phyloP scores from a whole-genome alignment of 2,329 filamentous ascomycete genomes.

The Aureobasidium sp. region DNA sequence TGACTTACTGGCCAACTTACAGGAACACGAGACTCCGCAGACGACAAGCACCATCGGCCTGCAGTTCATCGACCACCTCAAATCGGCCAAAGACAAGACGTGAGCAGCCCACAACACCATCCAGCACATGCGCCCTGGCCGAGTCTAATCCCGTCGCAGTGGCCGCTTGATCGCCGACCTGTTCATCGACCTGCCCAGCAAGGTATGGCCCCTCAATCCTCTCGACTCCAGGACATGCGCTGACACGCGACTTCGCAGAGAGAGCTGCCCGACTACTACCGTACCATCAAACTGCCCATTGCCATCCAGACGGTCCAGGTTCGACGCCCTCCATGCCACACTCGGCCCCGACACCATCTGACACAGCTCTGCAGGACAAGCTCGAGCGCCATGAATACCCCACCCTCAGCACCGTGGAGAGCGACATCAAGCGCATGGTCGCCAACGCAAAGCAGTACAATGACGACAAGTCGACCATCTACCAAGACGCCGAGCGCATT shows the following conservation, averaged over 20 bases:
- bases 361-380: conserved; percentile 43
- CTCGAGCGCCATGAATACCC: conserved; percentile 62
- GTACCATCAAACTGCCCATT: conserved; percentile 68
- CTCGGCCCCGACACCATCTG: neutral
- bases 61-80: conserved; percentile 67
- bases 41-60: conserved; percentile 51
- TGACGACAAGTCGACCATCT: conserved; percentile 62
- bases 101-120: conserved; percentile 32
- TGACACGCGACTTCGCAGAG: conserved; percentile 57
- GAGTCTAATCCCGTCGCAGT: conserved; percentile 8
- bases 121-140: neutral
- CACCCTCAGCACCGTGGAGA: conserved; percentile 67
- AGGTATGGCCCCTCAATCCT: neutral
- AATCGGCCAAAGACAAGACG: conserved; percentile 74
- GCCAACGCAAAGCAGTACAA: conserved; percentile 83
- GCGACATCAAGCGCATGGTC: conserved; percentile 82
- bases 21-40: conserved; percentile 8
- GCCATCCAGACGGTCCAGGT: conserved; percentile 70
- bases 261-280: conserved; percentile 67
- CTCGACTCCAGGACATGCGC: neutral
- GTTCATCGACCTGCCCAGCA: conserved; percentile 17
- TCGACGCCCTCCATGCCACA: conserved; percentile 16
- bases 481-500: conserved; percentile 78
- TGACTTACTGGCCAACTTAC: too few species aligned
- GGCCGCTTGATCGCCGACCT: conserved; percentile 18